Evolutionary conservation across 139 green algal species (phyloP), one percentile per base, ranked within the genome.

Genomic region (Raphidocelis subcapitata): DNA sequence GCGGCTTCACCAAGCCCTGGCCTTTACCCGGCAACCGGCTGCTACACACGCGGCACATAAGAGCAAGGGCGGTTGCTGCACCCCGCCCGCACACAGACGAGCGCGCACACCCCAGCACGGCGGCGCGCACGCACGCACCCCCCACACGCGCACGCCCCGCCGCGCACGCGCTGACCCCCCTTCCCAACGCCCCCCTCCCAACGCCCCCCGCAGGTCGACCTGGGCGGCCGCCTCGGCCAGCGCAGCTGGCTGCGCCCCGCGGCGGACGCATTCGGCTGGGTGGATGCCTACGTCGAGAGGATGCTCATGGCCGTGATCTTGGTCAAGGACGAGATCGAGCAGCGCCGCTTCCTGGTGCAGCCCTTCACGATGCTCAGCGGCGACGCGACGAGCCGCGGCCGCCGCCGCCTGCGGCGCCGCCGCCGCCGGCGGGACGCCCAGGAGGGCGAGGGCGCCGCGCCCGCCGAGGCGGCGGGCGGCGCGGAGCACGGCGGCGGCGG

Each of bases 221-320:
- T 89, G 33, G 72, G 80, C 1, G 84, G 84, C 32, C 73, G 62
- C 24, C 76, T 74, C 46, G 78, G 76, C n/a, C 77, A 81, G 44
- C 65, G 69, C 33, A 76, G 57, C 65, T 86, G 84, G 80, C 26
- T 82, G 55, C 70, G 69, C 5, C 70, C 75, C 20, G 62, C 77
- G 2, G 57, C 62, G 23, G 75, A 84, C 26, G 54, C 71, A 4
- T 49, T 79, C 31, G 84, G 84, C 23, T 85, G 75, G 77, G 70
- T 75, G 28, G 78, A 89, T 47, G 84, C 80, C n/a, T 89, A 86
- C 67, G 60, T 86, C 33, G 80, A 89, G 63, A 73, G 75, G 28
- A 85, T 89, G 72, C 80, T 86, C 21, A 85, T 86, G 84, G 76
- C 74, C 18, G 80, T 86, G 26, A 83, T 82, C 16, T 69, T 89